Percentiles rank a stretch among this genome's conserved stretches.
phyloP scores from a whole-genome alignment of 148 eudicot species.

The Chenopodium quinoa region DNA sequence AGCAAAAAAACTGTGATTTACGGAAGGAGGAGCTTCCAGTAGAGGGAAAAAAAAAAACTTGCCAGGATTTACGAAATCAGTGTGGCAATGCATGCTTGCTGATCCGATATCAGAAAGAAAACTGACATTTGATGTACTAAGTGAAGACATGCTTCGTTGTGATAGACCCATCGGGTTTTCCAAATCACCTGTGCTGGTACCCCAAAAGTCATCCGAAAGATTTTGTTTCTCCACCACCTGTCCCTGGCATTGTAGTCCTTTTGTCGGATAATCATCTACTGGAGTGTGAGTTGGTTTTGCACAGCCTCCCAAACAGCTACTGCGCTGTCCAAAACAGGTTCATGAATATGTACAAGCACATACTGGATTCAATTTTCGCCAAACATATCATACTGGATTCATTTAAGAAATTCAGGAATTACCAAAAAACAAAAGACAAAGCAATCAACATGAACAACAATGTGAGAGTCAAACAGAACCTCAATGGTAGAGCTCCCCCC shows the following conservation, averaged over 20 bases:
- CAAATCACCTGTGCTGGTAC: constrained; percentile 67
- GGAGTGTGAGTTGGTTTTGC: constrained; percentile 42
- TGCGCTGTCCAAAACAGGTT: constrained; percentile 53
- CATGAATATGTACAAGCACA: constrained; percentile 21
- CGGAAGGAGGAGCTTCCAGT: neutral
- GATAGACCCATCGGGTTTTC: constrained; percentile 54
- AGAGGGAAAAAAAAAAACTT: constrained; percentile 21
- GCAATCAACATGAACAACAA: neutral
- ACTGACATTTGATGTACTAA: constrained; percentile 60
- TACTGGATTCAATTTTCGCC: neutral
- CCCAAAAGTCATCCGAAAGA: constrained; percentile 80
- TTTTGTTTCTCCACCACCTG: constrained; percentile 45
- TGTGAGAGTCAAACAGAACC: neutral
- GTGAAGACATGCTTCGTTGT: constrained; percentile 71
- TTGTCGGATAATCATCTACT: constrained; percentile 50
- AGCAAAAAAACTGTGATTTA: neutral
- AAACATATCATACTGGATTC: too few species aligned
- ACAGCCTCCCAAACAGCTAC: constrained; percentile 71
- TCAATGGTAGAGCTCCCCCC: neutral
- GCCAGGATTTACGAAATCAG: constrained; percentile 75
- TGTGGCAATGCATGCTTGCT: constrained; percentile 31
- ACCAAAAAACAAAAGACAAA: neutral
- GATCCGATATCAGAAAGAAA: constrained; percentile 39
- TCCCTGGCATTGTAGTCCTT: constrained; percentile 44
- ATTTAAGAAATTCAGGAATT: neutral